Evolutionary conservation across 495 filamentous ascomycete genomes (phyloP), one percentile per base, ranked within the genome.

Genomic region (Echria macrotheca): DNA sequence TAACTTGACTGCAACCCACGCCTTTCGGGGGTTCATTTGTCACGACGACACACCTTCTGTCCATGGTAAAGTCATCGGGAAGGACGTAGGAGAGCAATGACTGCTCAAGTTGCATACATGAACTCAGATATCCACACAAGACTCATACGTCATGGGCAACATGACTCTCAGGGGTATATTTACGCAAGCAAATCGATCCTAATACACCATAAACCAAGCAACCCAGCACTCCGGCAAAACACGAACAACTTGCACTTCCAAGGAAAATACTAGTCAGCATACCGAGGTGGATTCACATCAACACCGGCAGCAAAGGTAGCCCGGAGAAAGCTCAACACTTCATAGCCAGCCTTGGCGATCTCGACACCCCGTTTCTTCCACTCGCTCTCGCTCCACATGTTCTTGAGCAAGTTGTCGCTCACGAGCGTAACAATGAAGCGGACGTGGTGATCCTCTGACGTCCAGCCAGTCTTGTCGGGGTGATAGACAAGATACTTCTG

Each of bases 391-490:
- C 52, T 53, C 63, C 63, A 63, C 50, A 61, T 14, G 9, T 40
- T 41, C 49, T 52, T 57, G 35, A 60, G 47, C 38, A 57, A 45
- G 44, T 63, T 63, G 44, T 66, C 60, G 10, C 22, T 19, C 19
- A 63, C 29, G 44, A 66, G 47, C 23, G 60, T 55, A 28, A 48
- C 55, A 26, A 66, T 56, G 52, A 66, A 66, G 48, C 63, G 63
- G 37, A 63, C 39, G 49, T 57, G 50, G 39, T 66, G 60, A 44
- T 66, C 63, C 38, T 66, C 57, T 24, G 48, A 22, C 14, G 53
- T 54, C 63, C 63, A 66, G 24, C 22, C 52, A 0, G 47, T 17
- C 57, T 66, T 66, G 33, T 56, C 31, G 18, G 63, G 63, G 49
- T 63, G 51, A 51, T 59, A 59, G 12, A 61, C 49, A 2, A 63